Base-by-base conservation (phyloP, 148 eudicot genomes). In the Nyssa sinensis region DNA sequence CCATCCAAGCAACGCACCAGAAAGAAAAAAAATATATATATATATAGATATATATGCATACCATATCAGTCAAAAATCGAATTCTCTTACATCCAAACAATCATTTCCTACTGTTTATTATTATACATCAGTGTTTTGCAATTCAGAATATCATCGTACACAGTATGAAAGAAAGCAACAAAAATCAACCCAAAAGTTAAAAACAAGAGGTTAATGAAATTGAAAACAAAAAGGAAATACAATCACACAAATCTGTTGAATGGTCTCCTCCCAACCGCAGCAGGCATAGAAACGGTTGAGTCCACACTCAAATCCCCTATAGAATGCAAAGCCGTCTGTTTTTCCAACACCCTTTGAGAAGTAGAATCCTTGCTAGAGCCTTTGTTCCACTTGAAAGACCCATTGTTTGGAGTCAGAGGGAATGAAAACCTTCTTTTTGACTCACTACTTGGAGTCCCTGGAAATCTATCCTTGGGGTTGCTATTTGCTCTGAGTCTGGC, bases 241-340 rank as follows among this genome's bases (percentile, higher is more conserved):
- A 82, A 75, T 93, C 98, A 93, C 88, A 79, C 98, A 77, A 87
- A 94, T 77, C 97, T 83, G 86, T 96, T 93, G 84, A 96, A 96
- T 35, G 99, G 97, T 80, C 80, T 96, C 83, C 93, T 89, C 55
- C 99, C 98, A 73, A 87, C 79, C 11, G 79, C 73, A 62, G 88
- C 90, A 34, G 99, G 98, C 98, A 88, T 90, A 34, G 98, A 94
- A 72, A 77, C 78, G 7, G 92, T 67, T 7, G 98, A 94, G 82
- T 90, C 97, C 53, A 87, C 81, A 77, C 98, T 94, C 84, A 77
- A 32, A 79, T 90, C 84, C 39, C 83, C 98, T 31, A 81, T 72
- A 29, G 91, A 91, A 29, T 63, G 84, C 62, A 78, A 30, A n/a
- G 93, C 83, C 70, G 66, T 78, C 34, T 69, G 81, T 84, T 86